Conservation (phyloP, 495 filamentous ascomycete species). For the Lepraria neglecta region DNA sequence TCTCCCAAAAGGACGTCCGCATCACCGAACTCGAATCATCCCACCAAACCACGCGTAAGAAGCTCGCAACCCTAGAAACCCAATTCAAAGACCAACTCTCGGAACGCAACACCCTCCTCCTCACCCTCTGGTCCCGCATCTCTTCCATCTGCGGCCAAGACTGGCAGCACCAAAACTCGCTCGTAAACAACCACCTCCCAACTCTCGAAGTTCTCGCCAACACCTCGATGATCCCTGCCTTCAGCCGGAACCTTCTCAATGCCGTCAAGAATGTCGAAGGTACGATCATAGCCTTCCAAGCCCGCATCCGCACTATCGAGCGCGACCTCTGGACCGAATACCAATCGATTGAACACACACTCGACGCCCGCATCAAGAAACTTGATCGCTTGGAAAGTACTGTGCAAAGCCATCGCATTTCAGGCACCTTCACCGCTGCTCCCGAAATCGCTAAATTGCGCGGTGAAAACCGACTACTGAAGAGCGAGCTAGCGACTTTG, state of each 20-base stretch:
- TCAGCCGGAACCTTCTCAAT: slow-evolving; percentile 78
- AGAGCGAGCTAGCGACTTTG: slow-evolving; percentile 72
- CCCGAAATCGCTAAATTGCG: slow-evolving; percentile 65
- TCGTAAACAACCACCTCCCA: slow-evolving; percentile 80
- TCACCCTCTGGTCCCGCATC: slow-evolving; percentile 80
- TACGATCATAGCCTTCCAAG: slow-evolving; percentile 73
- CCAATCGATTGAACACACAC: slow-evolving; percentile 71
- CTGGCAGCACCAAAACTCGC: slow-evolving; percentile 83
- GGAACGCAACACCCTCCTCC: slow-evolving; percentile 82
- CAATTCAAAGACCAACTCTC: slow-evolving; percentile 76
- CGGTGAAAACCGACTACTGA: slow-evolving; percentile 73
- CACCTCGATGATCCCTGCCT: slow-evolving; percentile 69
- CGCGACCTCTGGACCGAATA: slow-evolving; percentile 86
- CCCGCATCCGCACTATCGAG: slow-evolving; percentile 74
- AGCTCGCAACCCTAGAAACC: slow-evolving; percentile 64
- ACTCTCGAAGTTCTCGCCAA: slow-evolving; percentile 71
- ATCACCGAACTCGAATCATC: slow-evolving; percentile 76
- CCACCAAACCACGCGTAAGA: slow-evolving; percentile 66
- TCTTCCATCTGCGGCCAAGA: slow-evolving; percentile 81
- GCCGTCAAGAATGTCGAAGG: slow-evolving; percentile 85
- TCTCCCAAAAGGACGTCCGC: slow-evolving; percentile 73
- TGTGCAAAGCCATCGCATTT: slow-evolving; percentile 45
- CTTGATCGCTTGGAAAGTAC: slow-evolving; percentile 81
- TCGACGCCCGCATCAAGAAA: slow-evolving; percentile 72
- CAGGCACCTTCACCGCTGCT: slow-evolving; percentile 37